A percentile compares a stretch with the other conserved stretches of the same genome.
Evolutionary conservation across 768 basidiomycete species (phyloP).

Genomic region (Mrakia blollopis): DNA sequence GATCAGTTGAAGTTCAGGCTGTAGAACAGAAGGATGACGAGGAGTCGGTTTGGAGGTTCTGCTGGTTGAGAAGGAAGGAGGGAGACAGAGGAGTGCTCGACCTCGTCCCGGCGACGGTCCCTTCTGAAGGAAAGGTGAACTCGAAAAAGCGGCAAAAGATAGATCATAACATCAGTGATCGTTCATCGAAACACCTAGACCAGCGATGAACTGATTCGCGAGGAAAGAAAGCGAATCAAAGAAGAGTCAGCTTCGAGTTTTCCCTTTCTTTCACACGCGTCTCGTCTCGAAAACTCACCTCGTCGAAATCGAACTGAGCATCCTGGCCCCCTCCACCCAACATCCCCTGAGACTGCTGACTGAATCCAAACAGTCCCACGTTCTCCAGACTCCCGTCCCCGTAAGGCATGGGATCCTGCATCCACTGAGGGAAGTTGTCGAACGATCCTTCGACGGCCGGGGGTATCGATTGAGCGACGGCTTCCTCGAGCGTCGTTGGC

Average conservation of each 20-base stretch:
- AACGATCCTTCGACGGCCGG: not conserved
- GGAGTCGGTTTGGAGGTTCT: no score
- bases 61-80: no score
- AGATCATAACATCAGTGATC: not conserved
- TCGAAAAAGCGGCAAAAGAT: no score
- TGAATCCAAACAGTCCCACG: constrained; percentile 4
- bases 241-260: no score
- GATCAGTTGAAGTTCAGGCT: no score
- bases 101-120: no score
- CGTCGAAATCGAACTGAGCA: not conserved
- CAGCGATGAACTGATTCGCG: constrained; percentile 1
- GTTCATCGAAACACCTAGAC: not conserved
- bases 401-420: constrained; percentile 3
- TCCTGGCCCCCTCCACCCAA: not conserved
- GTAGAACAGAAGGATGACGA: no score
- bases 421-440: not conserved
- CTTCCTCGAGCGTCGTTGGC: constrained; percentile 28
- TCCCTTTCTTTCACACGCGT: not conserved
- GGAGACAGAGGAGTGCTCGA: no score
- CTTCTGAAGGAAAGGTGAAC: no score
- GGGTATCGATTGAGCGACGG: constrained; percentile 1
- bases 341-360: not conserved
- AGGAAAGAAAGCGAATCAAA: not conserved
- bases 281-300: not conserved
- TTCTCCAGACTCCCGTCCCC: constrained; percentile 7